Percentiles rank a stretch among this genome's conserved stretches.
Conservation (phyloP, 31 red algal genomes). For the Odonthalia washingtoniensis region DNA sequence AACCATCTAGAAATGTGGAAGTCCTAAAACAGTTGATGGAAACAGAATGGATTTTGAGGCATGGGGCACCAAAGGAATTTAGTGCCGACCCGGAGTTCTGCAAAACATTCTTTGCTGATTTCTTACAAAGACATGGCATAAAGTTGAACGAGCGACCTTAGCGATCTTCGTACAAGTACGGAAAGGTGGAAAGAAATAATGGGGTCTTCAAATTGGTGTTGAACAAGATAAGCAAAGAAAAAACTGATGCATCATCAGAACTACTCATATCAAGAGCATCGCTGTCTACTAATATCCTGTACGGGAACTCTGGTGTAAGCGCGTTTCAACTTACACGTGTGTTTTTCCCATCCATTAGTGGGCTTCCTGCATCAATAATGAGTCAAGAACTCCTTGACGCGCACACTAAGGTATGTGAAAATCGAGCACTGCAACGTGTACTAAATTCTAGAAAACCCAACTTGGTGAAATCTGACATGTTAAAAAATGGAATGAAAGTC, state of each 20-base stretch:
- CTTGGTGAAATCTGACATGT: not conserved
- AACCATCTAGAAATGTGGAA: not conserved
- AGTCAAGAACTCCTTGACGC: not conserved
- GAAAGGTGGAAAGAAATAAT: slow-evolving; percentile 24
- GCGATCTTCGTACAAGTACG: slow-evolving; percentile 6
- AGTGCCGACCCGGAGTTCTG: slow-evolving; percentile 26
- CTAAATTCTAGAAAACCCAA: not conserved
- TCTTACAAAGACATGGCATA: not conserved
- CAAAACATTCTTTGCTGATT: not conserved
- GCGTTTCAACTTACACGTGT: slow-evolving; percentile 28
- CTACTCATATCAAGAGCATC: slow-evolving; percentile 7
- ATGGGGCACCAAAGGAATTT: too few relatives aligned
- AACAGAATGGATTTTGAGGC: not conserved
- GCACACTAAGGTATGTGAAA: not conserved
- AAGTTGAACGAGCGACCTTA: not conserved
- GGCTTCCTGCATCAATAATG: not conserved
- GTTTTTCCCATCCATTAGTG: not conserved
- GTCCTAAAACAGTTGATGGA: not conserved
- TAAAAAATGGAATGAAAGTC: not conserved
- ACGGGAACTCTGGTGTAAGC: slow-evolving; percentile 10
- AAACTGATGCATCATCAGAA: slow-evolving; percentile 6
- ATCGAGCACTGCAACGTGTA: slow-evolving; percentile 9
- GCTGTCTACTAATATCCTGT: slow-evolving; percentile 6
- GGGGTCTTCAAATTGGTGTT: slow-evolving; percentile 31
- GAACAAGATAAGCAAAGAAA: not conserved